Conservation (phyloP, 1,284 basidiomycete species). For the Mycena citricolor region DNA sequence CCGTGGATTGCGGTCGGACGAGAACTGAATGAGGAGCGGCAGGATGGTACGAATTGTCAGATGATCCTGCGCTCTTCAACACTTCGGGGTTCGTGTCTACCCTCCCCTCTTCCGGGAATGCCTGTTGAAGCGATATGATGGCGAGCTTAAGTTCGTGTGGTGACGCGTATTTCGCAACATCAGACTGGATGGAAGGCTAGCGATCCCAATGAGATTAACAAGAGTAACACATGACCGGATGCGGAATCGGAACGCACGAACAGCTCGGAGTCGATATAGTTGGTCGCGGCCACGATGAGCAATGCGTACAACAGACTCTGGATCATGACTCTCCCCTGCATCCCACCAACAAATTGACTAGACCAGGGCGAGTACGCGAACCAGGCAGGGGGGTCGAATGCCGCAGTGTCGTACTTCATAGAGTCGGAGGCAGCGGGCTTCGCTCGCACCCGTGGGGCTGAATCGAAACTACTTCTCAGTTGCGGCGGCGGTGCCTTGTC, state of each 20-base stretch:
- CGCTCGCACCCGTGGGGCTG: neutral
- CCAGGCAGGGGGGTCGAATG: constrained; percentile 6
- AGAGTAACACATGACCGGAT: no score
- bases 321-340: constrained; percentile 30
- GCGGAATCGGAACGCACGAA: constrained; percentile 36
- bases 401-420: neutral
- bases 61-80: constrained; percentile 58
- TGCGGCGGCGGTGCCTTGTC: constrained; percentile 9
- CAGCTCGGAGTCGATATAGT: constrained; percentile 28
- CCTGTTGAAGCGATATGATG: constrained; percentile 51
- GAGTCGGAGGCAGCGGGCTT: no score
- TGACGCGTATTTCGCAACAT: constrained; percentile 44
- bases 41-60: constrained; percentile 68
- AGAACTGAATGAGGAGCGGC: constrained; percentile 65
- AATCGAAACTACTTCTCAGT: constrained; percentile 16
- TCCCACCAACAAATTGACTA: constrained; percentile 33
- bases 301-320: constrained; percentile 38
- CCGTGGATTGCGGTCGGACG: constrained; percentile 48
- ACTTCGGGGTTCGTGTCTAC: constrained; percentile 52
- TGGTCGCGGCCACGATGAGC: constrained; percentile 31
- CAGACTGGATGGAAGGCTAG: no score
- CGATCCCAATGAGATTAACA: no score
- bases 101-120: constrained; percentile 44
- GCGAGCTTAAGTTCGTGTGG: constrained; percentile 49
- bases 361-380: constrained; percentile 40